Percentiles rank a stretch among this genome's conserved stretches.
These are phyloP conservation scores for Cladochytrium replicatum DNA, from an alignment of 192 early-diverging fungal species.

Conservation along the genomic window DNA sequence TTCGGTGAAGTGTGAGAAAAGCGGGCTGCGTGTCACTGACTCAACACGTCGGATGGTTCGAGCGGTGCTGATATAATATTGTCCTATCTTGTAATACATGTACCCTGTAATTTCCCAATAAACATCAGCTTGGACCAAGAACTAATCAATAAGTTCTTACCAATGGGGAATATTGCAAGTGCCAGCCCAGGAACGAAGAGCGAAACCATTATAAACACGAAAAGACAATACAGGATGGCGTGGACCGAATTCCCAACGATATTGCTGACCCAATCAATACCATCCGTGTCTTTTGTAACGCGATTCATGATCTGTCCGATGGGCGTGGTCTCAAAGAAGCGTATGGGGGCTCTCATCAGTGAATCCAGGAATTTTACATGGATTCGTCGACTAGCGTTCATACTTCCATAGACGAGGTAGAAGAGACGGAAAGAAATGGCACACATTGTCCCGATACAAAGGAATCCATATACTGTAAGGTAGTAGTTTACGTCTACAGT, in stretches of 20 bases:
- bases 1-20: slow-evolving; percentile 28
- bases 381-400: slow-evolving; percentile 3
- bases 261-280: slow-evolving; percentile 36
- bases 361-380: slow-evolving; percentile 12
- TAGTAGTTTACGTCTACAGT: no score
- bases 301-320: slow-evolving; percentile 63
- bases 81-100: slow-evolving; percentile 7
- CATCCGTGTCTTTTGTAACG: slow-evolving; percentile 21
- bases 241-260: no score
- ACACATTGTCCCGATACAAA: no score
- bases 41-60: slow-evolving; percentile 28
- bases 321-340: slow-evolving; percentile 88
- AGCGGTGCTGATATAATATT: slow-evolving; percentile 13
- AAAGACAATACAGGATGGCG: no score
- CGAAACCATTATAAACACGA: slow-evolving; percentile 7
- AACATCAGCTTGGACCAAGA: slow-evolving; percentile 16
- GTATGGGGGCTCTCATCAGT: slow-evolving; percentile 47
- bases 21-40: slow-evolving; percentile 18
- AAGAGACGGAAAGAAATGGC: no score
- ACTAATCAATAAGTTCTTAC: slow-evolving; percentile 45
- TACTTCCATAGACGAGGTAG: slow-evolving; percentile 6
- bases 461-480: no score
- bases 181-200: slow-evolving; percentile 22
- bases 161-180: no score
- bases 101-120: slow-evolving; percentile 1